Percentiles rank a stretch among this genome's conserved stretches.
These are phyloP conservation scores for Nectriaceae sp. DNA, from an alignment of 2,329 filamentous ascomycete species.

Conservation along the genomic window DNA sequence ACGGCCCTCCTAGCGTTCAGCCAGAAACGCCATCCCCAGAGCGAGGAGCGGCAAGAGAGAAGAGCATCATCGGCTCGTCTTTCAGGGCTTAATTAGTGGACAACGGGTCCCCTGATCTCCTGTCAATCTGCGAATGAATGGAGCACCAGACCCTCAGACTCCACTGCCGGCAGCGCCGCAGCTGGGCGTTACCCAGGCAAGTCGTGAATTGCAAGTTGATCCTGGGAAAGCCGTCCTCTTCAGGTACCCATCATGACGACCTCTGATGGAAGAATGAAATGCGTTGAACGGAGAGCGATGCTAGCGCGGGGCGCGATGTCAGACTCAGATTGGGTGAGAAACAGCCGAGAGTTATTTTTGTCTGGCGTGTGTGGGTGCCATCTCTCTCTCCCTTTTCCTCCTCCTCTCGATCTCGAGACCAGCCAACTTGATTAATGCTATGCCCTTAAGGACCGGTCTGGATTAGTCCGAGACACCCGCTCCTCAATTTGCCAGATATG, in stretches of 20 bases:
- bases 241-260: background rate
- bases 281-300: background rate
- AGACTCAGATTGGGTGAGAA: no score
- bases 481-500: no score
- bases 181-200: constrained; percentile 1
- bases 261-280: background rate
- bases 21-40: background rate
- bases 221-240: background rate
- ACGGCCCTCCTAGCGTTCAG: background rate
- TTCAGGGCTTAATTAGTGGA: background rate
- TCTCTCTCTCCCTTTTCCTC: background rate
- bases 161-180: constrained; percentile 1
- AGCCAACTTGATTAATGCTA: no score
- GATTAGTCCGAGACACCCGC: no score
- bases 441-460: no score
- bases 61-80: background rate
- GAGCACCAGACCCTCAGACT: background rate
- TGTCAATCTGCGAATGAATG: constrained; percentile 1
- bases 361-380: background rate
- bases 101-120: background rate
- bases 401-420: background rate
- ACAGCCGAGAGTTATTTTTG: background rate
- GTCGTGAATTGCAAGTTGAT: background rate
- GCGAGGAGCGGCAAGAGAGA: background rate
- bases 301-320: background rate